Percentiles rank a stretch among this genome's conserved stretches.
phyloP scores from a whole-genome alignment of 352 stramenopile species.

The Elongisporangium anandrum region DNA sequence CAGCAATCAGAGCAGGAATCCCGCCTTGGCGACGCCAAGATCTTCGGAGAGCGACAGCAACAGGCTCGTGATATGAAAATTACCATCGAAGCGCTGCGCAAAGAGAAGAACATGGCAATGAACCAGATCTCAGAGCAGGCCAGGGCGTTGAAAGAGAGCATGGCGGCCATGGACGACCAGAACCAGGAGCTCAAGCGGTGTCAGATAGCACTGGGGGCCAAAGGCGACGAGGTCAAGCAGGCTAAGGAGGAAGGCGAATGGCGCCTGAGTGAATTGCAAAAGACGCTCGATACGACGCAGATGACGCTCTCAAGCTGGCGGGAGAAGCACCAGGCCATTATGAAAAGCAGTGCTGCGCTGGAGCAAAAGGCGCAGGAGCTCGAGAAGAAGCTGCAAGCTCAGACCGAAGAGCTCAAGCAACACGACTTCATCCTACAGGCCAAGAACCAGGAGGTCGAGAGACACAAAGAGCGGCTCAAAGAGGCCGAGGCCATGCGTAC shows the following conservation, averaged over 20 bases:
- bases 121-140: conserved; percentile 58
- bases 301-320: conserved; percentile 32
- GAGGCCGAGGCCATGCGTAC: conserved; percentile 40
- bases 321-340: conserved; percentile 44
- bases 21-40: conserved; percentile 6
- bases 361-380: conserved; percentile 38
- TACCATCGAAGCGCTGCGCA: conserved; percentile 49
- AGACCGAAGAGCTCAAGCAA: conserved; percentile 56
- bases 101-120: conserved; percentile 54
- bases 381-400: conserved; percentile 31
- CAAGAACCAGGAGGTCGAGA: conserved; percentile 47
- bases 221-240: conserved; percentile 39
- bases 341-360: conserved; percentile 23
- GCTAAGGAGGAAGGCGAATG: conserved; percentile 30
- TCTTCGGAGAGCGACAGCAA: conserved; percentile 4
- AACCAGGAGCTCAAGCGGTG: conserved; percentile 47
- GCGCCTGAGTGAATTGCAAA: conserved; percentile 22
- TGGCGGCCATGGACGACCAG: conserved; percentile 43
- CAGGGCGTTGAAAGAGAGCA: conserved; percentile 36
- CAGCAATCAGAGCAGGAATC: conserved; percentile 27
- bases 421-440: conserved; percentile 50
- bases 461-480: conserved; percentile 35
- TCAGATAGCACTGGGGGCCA: conserved; percentile 33
- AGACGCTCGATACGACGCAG: conserved; percentile 37
- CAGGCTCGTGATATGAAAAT: conserved; percentile 40